phyloP scores from a whole-genome alignment of 2,329 filamentous ascomycete genomes.

The Thermochaetoides dissita region DNA sequence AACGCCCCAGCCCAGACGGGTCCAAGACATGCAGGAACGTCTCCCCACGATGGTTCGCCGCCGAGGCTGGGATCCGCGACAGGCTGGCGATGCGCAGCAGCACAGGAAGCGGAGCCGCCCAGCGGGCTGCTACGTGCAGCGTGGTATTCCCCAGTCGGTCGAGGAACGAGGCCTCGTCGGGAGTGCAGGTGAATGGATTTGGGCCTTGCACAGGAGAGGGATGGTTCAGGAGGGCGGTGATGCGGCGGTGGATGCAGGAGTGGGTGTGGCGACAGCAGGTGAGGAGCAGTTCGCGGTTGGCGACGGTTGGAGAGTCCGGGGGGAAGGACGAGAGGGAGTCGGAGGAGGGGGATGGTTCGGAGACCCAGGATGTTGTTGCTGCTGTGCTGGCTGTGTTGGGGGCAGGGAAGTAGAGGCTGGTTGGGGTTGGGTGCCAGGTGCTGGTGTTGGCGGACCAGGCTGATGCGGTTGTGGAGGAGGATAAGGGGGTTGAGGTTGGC shows the following conservation, averaged over 20 bases:
- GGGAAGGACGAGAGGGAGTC: too few species aligned
- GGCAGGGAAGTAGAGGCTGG: too few species aligned
- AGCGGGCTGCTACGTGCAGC: conserved; percentile 7
- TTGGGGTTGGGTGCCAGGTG: too few species aligned
- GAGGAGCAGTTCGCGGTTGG: conserved; percentile 8
- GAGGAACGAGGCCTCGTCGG: conserved; percentile 3
- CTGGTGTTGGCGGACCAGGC: too few species aligned
- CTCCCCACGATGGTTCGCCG: conserved; percentile 3
- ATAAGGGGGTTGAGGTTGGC: too few species aligned
- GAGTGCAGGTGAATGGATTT: conserved; percentile 4
- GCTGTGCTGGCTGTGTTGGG: too few species aligned
- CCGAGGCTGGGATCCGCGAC: background rate
- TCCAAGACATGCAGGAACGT: conserved; percentile 7
- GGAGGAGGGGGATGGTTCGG: too few species aligned
- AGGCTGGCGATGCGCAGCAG: conserved; percentile 3
- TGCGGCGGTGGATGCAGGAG: conserved; percentile 9
- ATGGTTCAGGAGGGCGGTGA: conserved; percentile 3
- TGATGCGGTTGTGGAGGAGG: too few species aligned
- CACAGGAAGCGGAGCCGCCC: conserved; percentile 5
- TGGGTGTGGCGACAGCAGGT: conserved; percentile 7
- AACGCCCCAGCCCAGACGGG: background rate
- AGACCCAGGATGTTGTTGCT: too few species aligned
- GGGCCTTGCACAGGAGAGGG: conserved; percentile 1
- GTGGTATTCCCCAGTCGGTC: conserved; percentile 8
- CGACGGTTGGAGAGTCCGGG: background rate